These are phyloP conservation scores for Phytophthora citricola DNA, from an alignment of 352 stramenopile genomes.

Conservation along the genomic window DNA sequence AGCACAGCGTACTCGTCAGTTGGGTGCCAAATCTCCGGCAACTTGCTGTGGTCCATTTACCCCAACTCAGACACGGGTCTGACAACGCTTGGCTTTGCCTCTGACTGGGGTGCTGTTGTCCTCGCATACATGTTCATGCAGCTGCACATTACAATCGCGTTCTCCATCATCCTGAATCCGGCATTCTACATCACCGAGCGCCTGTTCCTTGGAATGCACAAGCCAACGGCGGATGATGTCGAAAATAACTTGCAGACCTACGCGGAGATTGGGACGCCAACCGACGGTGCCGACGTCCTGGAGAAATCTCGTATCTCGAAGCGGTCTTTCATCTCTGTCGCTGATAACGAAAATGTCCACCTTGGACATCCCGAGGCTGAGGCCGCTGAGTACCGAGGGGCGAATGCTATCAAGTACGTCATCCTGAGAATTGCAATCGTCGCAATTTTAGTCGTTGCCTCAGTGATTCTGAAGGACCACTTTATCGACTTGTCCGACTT, in stretches of 20 bases:
- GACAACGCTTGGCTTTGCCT: constrained; percentile 20
- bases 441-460: constrained; percentile 26
- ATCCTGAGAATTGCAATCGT: constrained; percentile 28
- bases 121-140: constrained; percentile 29
- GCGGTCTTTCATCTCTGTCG: constrained; percentile 31
- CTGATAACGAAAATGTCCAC: constrained; percentile 34
- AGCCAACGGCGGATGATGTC: constrained; percentile 14
- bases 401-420: constrained; percentile 36
- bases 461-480: constrained; percentile 32
- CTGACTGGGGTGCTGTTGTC: constrained; percentile 19
- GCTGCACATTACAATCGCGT: constrained; percentile 22
- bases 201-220: constrained; percentile 25
- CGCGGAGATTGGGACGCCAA: constrained; percentile 16
- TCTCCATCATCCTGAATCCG: constrained; percentile 26
- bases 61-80: constrained; percentile 13
- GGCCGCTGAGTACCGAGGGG: constrained; percentile 25
- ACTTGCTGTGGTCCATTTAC: constrained; percentile 25
- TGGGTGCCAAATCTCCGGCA: constrained; percentile 31
- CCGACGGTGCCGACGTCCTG: constrained; percentile 6
- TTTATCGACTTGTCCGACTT: constrained; percentile 38
- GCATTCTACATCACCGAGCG: constrained; percentile 27
- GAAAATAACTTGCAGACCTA: constrained; percentile 25
- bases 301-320: constrained; percentile 26
- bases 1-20: constrained; percentile 45
- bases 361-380: constrained; percentile 25